Percentiles rank a stretch among this genome's conserved stretches.
Conservation (phyloP, 768 basidiomycete species). For the Suillus subalutaceus region DNA sequence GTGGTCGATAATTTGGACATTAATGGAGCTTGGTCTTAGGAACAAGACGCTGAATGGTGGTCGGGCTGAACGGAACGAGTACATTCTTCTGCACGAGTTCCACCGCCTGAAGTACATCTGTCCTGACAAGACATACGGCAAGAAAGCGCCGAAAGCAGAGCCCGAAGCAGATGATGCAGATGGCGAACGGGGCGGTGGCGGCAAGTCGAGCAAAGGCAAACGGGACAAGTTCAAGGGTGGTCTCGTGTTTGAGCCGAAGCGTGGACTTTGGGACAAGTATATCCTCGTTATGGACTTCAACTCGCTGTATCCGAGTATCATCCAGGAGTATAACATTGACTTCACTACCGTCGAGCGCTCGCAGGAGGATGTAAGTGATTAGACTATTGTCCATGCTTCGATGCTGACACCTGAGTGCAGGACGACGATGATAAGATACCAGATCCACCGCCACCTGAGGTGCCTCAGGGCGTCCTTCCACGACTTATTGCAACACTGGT, state of each 20-base stretch:
- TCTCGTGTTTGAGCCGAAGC: slow-evolving; percentile 94
- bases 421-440: slow-evolving; percentile 84
- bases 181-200: slow-evolving; percentile 44
- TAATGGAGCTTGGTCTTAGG: slow-evolving; percentile 47
- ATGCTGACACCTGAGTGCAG: slow-evolving; percentile 25
- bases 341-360: slow-evolving; percentile 91
- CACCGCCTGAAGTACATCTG: slow-evolving; percentile 95
- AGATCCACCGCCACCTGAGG: slow-evolving; percentile 75
- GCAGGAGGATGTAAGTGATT: slow-evolving; percentile 53
- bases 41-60: slow-evolving; percentile 97
- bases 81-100: slow-evolving; percentile 97
- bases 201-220: slow-evolving; percentile 63
- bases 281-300: slow-evolving; percentile 99
- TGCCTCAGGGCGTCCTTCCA: slow-evolving; percentile 88
- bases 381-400: slow-evolving; percentile 8
- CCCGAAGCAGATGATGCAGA: slow-evolving; percentile 58
- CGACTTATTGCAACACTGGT: slow-evolving; percentile 97
- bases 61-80: slow-evolving; percentile 98
- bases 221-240: slow-evolving; percentile 99
- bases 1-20: neutral
- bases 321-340: slow-evolving; percentile 99
- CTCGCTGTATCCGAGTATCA: slow-evolving; percentile 97
- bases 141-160: slow-evolving; percentile 61
- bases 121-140: slow-evolving; percentile 90
- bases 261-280: slow-evolving; percentile 94